Conservation (phyloP, 306 rosid genomes). For the Leucaena leucocephala region DNA sequence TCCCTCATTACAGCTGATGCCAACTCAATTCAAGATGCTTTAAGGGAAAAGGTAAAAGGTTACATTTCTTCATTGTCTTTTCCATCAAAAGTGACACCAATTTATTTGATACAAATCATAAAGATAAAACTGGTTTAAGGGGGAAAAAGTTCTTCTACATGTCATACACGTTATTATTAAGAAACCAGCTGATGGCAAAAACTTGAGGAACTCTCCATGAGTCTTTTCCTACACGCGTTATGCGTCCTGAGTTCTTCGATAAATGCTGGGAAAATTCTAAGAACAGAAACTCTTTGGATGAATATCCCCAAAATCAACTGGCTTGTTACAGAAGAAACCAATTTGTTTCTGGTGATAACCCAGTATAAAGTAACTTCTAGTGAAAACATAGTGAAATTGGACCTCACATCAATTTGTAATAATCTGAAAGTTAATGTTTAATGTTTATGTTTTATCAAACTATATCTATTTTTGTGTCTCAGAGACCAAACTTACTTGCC, state of each 20-base stretch:
- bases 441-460: conserved; percentile 24
- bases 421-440: neutral
- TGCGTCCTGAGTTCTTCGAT: neutral
- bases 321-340: neutral
- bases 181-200: neutral
- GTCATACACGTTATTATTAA: neutral
- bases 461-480: conserved; percentile 28
- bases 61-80: conserved; percentile 18
- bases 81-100: neutral
- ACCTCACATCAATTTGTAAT: conserved; percentile 9
- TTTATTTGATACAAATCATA: no score
- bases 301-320: no score
- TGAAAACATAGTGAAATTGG: conserved; percentile 5
- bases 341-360: neutral
- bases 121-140: neutral
- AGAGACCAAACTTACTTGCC: conserved; percentile 84
- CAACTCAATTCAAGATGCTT: conserved; percentile 76
- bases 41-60: conserved; percentile 96
- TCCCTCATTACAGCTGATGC: conserved; percentile 80
- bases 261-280: neutral
- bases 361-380: neutral
- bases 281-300: neutral
- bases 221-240: neutral
- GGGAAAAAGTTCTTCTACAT: neutral
- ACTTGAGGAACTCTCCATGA: neutral